A percentile compares a stretch with the other conserved stretches of the same genome.
phyloP scores from a whole-genome alignment of 441 rosid species.

The Isatis lusitanica region DNA sequence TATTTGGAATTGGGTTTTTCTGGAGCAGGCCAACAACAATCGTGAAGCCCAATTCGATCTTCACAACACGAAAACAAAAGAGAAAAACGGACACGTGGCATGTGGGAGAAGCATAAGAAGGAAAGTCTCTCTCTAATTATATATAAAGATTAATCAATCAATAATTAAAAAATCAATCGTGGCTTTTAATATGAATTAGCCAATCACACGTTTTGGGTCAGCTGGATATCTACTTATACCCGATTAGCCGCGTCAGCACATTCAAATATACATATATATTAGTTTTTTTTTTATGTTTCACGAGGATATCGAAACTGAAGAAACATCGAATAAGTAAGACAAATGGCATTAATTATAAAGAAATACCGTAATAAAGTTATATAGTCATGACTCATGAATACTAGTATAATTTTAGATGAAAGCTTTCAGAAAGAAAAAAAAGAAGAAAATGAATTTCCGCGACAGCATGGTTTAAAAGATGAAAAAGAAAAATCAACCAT shows the following conservation, averaged over 20 bases:
- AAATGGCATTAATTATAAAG: not conserved
- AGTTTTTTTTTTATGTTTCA: not conserved
- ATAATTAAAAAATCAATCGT: not conserved
- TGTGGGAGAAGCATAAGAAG: too few relatives aligned
- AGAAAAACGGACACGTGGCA: too few relatives aligned
- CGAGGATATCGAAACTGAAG: slow-evolving; percentile 10
- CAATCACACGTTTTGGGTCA: slow-evolving; percentile 24
- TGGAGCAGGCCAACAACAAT: too few relatives aligned
- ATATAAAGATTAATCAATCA: slow-evolving; percentile 5
- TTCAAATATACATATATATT: not conserved
- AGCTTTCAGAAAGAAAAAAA: not conserved
- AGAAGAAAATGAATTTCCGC: not conserved
- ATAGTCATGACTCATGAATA: not conserved
- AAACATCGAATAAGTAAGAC: not conserved
- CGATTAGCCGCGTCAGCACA: slow-evolving; percentile 31
- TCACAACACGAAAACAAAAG: too few relatives aligned
- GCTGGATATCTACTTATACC: slow-evolving; percentile 27
- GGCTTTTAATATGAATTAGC: slow-evolving; percentile 4
- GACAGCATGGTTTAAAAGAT: not conserved
- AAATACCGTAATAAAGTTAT: not conserved
- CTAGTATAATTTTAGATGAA: not conserved
- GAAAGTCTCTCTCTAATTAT: too few relatives aligned
- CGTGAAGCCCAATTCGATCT: too few relatives aligned
- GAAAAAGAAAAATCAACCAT: not conserved
- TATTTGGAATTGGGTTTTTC: too few relatives aligned